Base-by-base conservation (phyloP, 176 grass and related monocot genomes). In the Canna indica region DNA sequence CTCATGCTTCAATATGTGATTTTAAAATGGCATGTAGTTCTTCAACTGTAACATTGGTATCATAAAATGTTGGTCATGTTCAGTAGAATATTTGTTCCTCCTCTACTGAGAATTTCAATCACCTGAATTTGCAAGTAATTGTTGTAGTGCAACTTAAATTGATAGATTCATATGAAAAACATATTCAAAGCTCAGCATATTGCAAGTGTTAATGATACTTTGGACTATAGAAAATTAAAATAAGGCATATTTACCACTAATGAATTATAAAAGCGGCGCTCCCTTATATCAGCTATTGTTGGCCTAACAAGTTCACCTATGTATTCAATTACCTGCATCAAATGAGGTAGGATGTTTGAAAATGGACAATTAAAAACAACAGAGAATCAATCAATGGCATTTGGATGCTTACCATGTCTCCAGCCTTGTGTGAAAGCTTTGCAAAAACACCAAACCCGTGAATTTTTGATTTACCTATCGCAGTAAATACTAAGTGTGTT, bases 391-490 rank as follows among this genome's bases (percentile, higher is more conserved):
- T 60, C 27, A 66, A 25, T 39, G 10, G 78, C 75, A 25, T 52
- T 70, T 67, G 22, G 34, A 70, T 20, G 65, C 56, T 79, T 85
- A 99, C 94, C 94, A 93, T 93, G 73, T 99, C 94, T 30, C 94
- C 94, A 58, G 94, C 94, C 77, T 90, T 99, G 81, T 93, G 89
- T 71, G 82, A 60, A 81, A 99, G 76, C 80, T 99, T 99, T 48
- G 94, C 78, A 72, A 99, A 99, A 75, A 99, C 89, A 68, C 94
- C 94, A 85, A 84, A 99, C 62, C 94, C 89, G 86, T 99, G 94
- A 83, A 99, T 99, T 81, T 81, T 93, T 79, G 94, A 99, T 83
- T 99, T 99, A 73, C 93, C 93, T 97, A 70, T 54, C 10, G 76
- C 67, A 72, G 74, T 20, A 45, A 69, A 54, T 34, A 46, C 20